Conservation (phyloP, 768 basidiomycete species). For the Tricholoma hemisulphureum region DNA sequence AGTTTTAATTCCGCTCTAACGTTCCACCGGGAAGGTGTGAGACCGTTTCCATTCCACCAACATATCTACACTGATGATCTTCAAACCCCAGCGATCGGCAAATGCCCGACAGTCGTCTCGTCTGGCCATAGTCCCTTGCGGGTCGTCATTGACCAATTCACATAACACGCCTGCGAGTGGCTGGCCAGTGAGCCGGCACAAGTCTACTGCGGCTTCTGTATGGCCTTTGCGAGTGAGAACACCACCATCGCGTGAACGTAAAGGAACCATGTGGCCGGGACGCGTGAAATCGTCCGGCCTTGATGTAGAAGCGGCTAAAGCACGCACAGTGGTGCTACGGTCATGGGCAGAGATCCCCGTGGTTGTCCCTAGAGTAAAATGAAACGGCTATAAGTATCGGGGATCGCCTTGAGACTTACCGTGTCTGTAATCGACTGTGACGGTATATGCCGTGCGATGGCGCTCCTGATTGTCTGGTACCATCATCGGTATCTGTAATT, state of each 20-base stretch:
- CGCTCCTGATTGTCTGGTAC: slow-evolving; percentile 86
- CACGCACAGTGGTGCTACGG: slow-evolving; percentile 81
- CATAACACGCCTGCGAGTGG: slow-evolving; percentile 83
- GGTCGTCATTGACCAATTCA: slow-evolving; percentile 93
- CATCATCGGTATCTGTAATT: slow-evolving; percentile 91
- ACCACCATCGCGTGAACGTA: slow-evolving; percentile 84
- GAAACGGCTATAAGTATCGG: too few species aligned
- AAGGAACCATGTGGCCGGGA: slow-evolving; percentile 94
- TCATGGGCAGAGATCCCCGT: slow-evolving; percentile 98
- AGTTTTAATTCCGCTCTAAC: neutral
- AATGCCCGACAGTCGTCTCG: slow-evolving; percentile 91
- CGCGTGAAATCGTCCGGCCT: slow-evolving; percentile 75
- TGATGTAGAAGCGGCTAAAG: slow-evolving; percentile 64
- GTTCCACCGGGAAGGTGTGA: slow-evolving; percentile 19
- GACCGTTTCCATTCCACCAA: slow-evolving; percentile 50
- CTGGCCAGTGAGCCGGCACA: slow-evolving; percentile 74
- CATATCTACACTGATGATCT: slow-evolving; percentile 94
- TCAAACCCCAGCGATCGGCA: slow-evolving; percentile 85
- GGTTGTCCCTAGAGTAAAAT: slow-evolving; percentile 62
- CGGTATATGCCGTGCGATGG: slow-evolving; percentile 91
- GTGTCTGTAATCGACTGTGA: slow-evolving; percentile 91
- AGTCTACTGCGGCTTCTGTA: slow-evolving; percentile 87
- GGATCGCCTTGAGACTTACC: too few species aligned
- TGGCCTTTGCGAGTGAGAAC: slow-evolving; percentile 87
- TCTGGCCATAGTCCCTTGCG: slow-evolving; percentile 88